Conservation (phyloP, 2,329 filamentous ascomycete genomes). For the Alternaria ethzedia region DNA sequence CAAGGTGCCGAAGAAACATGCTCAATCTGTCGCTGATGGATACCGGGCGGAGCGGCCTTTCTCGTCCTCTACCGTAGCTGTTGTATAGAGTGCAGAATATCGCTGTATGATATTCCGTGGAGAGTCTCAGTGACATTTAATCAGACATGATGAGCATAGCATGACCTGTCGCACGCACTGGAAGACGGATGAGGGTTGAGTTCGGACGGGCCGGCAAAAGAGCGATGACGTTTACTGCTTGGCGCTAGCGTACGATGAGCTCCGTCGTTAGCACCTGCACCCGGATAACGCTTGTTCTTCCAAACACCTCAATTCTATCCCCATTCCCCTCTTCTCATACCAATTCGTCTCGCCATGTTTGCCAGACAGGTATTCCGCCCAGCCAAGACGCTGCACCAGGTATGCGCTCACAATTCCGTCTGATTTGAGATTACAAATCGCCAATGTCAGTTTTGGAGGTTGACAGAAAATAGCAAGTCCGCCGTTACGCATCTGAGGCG, state of each 20-base stretch:
- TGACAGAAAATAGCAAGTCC: constrained; percentile 61
- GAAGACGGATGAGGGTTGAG: not conserved
- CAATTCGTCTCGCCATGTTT: constrained; percentile 51
- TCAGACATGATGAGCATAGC: not conserved
- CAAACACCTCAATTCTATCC: constrained; percentile 10
- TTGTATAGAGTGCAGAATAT: not conserved
- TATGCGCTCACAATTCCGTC: constrained; percentile 29
- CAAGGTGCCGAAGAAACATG: not conserved
- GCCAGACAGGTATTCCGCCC: constrained; percentile 53
- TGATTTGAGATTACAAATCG: constrained; percentile 24
- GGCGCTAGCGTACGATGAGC: constrained; percentile 22
- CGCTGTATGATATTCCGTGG: not conserved
- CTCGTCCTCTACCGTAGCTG: not conserved
- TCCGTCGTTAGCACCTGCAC: constrained; percentile 17
- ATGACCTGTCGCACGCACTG: not conserved
- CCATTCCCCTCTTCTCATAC: constrained; percentile 8
- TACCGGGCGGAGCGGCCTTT: not conserved
- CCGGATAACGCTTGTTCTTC: constrained; percentile 11
- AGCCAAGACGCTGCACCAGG: constrained; percentile 50
- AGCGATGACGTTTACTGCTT: constrained; percentile 39
- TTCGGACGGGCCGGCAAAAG: constrained; percentile 9
- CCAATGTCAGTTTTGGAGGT: constrained; percentile 11
- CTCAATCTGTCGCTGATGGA: not conserved
- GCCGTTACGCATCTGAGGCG: constrained; percentile 73
- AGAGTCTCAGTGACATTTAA: not conserved